These are phyloP conservation scores for Blepharisma undulans DNA, from an alignment of 169 alveolate species.

Conservation along the genomic window DNA sequence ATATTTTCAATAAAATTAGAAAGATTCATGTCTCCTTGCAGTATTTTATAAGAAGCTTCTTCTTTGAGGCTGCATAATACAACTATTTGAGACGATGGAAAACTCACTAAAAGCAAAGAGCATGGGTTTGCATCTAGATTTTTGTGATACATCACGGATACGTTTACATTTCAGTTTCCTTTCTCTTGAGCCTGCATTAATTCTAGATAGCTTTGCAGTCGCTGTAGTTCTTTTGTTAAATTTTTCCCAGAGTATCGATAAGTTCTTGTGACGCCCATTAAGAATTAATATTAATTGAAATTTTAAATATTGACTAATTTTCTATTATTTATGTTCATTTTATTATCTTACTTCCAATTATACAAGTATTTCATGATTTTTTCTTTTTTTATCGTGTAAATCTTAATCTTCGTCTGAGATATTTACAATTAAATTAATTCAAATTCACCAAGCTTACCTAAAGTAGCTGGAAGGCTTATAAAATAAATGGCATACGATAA, in stretches of 20 bases:
- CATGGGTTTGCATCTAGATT: background rate
- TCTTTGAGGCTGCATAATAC: background rate
- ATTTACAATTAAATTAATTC: background rate
- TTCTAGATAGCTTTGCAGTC: background rate
- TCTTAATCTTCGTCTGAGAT: background rate
- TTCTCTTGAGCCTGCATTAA: background rate
- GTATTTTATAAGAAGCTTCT: background rate
- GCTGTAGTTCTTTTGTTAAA: background rate
- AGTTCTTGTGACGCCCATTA: background rate
- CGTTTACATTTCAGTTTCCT: background rate
- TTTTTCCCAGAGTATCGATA: background rate
- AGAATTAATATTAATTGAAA: background rate
- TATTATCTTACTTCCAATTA: background rate
- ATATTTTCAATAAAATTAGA: background rate
- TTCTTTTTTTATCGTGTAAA: background rate
- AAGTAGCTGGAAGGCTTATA: background rate
- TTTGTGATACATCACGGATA: background rate
- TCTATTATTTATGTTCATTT: background rate
- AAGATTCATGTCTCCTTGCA: background rate
- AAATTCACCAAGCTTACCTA: background rate
- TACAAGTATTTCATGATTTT: no score
- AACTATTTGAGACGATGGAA: background rate
- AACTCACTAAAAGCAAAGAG: background rate
- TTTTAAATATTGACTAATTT: no score
- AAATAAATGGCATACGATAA: slow-evolving; percentile 36